Evolutionary conservation across 73 alveolate genomes (phyloP), one percentile per base, ranked within the genome.

Genomic region (Paramecium tetraurelia): DNA sequence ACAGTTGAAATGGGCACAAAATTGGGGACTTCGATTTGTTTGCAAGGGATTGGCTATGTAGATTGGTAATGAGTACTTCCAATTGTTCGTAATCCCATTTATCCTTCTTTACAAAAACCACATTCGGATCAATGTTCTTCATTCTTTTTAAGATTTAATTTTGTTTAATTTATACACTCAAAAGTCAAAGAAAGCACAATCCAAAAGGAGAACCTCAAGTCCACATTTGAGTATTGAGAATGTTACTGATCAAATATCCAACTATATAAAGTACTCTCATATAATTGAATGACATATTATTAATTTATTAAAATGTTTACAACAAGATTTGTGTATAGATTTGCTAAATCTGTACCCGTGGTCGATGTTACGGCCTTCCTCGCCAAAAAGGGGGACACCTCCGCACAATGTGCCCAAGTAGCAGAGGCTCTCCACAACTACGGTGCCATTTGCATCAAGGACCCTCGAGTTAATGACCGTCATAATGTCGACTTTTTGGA

Each of bases 401-500:
- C 75, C 1, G 95, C 89, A 27, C 95, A 97, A 53, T 97, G 98
- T 95, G 95, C 94, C 44, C 84, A 93, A 71, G 97, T 94, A 38
- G 97, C 97, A 35, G 92, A 96, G 35, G 87, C 96, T 43, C 95
- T 97, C 77, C 98, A 95, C 77, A 72, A 87, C 57, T 95, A 50
- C 75, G 99, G 99, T 24, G 93, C 95, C 59, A 89, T 97, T 27
- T 86, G 95, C 70, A 83, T 94, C 86, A 93, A 92, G 87, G 99
- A 97, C 77, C 99, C 99, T 16, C 63, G 99, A 72, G 97, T 97
- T 40, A 76, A 94, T 38, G 95, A 93, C 27, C 72, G 93, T 36
- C 96, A 96, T 76, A 97, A 97, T 84, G 96, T 92, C 57, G 97
- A 96, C 50, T 97, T 96, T 86, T 43, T 97, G n/a, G 97, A 94